A percentile compares a stretch with the other conserved stretches of the same genome.
Evolutionary conservation across 805 yeast genomes (phyloP).

Genomic region (Saccharomycopsis sp.): DNA sequence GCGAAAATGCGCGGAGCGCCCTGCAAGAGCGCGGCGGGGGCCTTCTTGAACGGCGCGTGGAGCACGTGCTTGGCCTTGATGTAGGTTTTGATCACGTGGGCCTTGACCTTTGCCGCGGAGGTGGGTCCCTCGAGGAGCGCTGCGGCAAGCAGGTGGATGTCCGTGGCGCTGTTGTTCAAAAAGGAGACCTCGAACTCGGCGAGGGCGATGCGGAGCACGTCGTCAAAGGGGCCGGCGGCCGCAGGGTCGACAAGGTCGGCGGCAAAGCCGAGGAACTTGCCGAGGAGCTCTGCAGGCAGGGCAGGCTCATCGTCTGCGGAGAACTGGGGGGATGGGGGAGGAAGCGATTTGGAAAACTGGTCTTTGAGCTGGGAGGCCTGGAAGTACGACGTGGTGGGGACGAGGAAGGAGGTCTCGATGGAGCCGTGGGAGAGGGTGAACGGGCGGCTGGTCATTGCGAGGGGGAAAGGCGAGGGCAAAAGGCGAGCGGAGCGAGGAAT

Average conservation of each 20-base stretch:
- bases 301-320: constrained; percentile 86
- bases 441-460: constrained; percentile 54
- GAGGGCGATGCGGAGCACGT: constrained; percentile 62
- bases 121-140: constrained; percentile 54
- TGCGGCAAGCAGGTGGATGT: constrained; percentile 87
- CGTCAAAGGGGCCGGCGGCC: constrained; percentile 51
- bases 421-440: constrained; percentile 77
- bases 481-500: background rate
- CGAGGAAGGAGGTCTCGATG: constrained; percentile 80
- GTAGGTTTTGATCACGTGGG: constrained; percentile 72
- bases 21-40: constrained; percentile 56
- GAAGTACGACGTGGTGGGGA: constrained; percentile 75
- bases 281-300: constrained; percentile 77
- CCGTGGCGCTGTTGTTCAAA: constrained; percentile 52
- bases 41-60: constrained; percentile 42
- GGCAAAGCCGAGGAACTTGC: constrained; percentile 73
- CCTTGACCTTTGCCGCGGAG: constrained; percentile 55
- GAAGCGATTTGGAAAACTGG: constrained; percentile 72
- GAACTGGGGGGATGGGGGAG: constrained; percentile 74
- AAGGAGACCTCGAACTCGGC: constrained; percentile 81
- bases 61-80: constrained; percentile 50
- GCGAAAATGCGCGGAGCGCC: constrained; percentile 57
- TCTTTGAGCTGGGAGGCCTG: constrained; percentile 83
- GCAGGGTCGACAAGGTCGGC: constrained; percentile 40
- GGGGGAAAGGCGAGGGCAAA: background rate